Conservation (phyloP, 2,329 filamentous ascomycete genomes). For the Beauveria sp. region DNA sequence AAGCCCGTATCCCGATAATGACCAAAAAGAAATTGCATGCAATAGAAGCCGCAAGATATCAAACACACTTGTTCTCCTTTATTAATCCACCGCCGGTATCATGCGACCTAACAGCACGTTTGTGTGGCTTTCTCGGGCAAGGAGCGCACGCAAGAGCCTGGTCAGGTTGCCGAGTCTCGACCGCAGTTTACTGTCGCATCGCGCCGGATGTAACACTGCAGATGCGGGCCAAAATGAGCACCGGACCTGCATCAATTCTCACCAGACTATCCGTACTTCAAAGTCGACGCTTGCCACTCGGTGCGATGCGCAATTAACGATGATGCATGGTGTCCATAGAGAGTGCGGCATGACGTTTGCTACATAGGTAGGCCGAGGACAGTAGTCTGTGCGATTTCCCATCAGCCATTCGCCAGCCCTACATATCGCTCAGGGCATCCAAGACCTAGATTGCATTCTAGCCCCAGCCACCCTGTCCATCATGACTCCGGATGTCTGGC, state of each 20-base stretch:
- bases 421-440: not conserved
- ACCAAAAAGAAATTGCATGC: not conserved
- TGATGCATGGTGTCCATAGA: not conserved
- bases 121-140: not conserved
- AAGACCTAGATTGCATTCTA: too few species aligned
- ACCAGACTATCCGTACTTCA: not conserved
- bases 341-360: not conserved
- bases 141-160: not conserved
- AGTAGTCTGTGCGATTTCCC: not conserved
- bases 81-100: not conserved
- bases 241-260: conserved; percentile 1
- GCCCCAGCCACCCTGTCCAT: not conserved
- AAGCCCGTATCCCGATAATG: not conserved
- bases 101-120: not conserved
- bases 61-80: not conserved
- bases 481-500: not conserved
- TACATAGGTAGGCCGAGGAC: not conserved
- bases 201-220: conserved; percentile 5
- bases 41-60: not conserved
- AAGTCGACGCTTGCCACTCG: not conserved
- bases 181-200: conserved; percentile 2
- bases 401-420: not conserved
- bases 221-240: conserved; percentile 6
- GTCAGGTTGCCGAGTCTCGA: conserved; percentile 6
- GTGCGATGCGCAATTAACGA: not conserved